Conservation (phyloP, 495 filamentous ascomycete species). For the Talaromyces proteolyticus region DNA sequence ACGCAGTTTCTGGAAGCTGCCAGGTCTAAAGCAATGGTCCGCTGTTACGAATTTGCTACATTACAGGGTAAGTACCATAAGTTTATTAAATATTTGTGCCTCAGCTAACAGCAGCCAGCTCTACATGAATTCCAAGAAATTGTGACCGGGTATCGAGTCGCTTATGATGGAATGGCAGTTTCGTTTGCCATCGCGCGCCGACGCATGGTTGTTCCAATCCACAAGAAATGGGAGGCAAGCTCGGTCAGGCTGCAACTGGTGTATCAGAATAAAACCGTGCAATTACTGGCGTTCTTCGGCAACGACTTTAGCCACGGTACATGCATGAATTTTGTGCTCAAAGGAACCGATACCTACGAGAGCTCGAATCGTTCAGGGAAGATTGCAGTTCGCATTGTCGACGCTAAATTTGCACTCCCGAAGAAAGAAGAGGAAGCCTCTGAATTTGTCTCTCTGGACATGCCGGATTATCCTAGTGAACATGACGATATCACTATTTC, state of each 20-base stretch:
- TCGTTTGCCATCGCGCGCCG: conserved; percentile 79
- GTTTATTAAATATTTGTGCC: too few species aligned
- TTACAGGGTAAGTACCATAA: conserved; percentile 33
- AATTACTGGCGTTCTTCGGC: conserved; percentile 73
- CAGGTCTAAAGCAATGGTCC: conserved; percentile 32
- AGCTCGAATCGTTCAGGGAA: conserved; percentile 60
- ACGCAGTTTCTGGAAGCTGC: conserved; percentile 43
- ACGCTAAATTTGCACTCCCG: conserved; percentile 86
- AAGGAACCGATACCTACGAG: conserved; percentile 75
- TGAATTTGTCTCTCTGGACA: conserved; percentile 73
- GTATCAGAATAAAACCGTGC: conserved; percentile 60
- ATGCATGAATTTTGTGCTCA: conserved; percentile 82
- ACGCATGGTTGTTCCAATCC: conserved; percentile 80
- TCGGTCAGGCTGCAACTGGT: conserved; percentile 74
- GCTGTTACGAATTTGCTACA: conserved; percentile 34
- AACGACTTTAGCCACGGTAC: conserved; percentile 74
- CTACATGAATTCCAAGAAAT: conserved; percentile 72
- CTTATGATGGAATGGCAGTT: conserved; percentile 66
- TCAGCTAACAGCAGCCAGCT: conserved; percentile 43
- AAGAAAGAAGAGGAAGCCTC: conserved; percentile 54
- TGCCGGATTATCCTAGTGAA: conserved; percentile 81
- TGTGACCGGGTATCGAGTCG: conserved; percentile 69
- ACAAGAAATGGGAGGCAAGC: conserved; percentile 83
- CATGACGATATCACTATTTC: conserved; percentile 83
- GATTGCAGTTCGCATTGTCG: conserved; percentile 65